Evolutionary conservation across 176 grass and related monocot genomes (phyloP).

Genomic region (Cenchrus fungigraminus): DNA sequence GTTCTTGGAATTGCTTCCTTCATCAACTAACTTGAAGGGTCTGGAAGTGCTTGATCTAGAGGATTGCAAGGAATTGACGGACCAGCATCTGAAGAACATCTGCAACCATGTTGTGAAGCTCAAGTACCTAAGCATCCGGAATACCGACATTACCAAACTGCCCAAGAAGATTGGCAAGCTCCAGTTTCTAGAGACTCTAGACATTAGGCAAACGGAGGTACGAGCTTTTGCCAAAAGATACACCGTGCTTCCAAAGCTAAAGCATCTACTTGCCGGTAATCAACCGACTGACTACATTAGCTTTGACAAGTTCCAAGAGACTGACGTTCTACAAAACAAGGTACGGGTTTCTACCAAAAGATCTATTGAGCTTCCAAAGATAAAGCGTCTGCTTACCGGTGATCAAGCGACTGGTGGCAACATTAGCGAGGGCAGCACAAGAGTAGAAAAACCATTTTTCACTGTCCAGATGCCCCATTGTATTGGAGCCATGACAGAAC

Average conservation of each 20-base stretch:
- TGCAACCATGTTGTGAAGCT: neutral
- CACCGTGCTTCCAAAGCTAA: slow-evolving; percentile 3
- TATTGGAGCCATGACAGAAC: neutral
- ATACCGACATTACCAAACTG: neutral
- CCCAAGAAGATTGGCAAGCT: slow-evolving; percentile 29
- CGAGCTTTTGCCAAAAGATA: neutral
- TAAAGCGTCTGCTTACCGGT: too few relatives aligned
- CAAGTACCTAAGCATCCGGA: slow-evolving; percentile 5
- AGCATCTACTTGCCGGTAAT: neutral
- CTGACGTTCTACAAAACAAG: too few relatives aligned
- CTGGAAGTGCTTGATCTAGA: slow-evolving; percentile 30
- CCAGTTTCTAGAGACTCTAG: slow-evolving; percentile 3
- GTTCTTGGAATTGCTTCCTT: neutral
- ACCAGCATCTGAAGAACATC: slow-evolving; percentile 8
- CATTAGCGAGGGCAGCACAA: too few relatives aligned
- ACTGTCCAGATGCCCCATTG: neutral
- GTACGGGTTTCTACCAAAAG: neutral
- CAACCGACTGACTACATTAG: too few relatives aligned
- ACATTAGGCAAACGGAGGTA: slow-evolving; percentile 26
- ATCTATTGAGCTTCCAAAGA: too few relatives aligned
- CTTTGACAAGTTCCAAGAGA: too few relatives aligned
- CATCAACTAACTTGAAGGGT: neutral
- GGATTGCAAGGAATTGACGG: neutral
- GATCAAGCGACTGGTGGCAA: too few relatives aligned
- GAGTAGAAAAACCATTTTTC: neutral